Evolutionary conservation across 2,329 filamentous ascomycete species (phyloP).

Genomic region (Colletotrichum shisoi): DNA sequence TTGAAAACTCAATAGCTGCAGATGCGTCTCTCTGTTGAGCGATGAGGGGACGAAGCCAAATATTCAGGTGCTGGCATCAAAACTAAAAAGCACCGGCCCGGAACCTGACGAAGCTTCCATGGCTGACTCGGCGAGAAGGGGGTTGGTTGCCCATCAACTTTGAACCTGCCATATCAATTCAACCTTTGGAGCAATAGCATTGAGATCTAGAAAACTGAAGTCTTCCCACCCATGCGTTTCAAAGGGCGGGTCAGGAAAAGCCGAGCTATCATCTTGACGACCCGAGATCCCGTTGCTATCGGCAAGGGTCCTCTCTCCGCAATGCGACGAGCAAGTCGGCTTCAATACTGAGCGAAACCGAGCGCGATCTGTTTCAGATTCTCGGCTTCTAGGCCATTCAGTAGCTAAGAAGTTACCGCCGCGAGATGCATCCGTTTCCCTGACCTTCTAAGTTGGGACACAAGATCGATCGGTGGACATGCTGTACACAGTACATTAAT

Average conservation of each 20-base stretch:
- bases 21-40: background rate
- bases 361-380: background rate
- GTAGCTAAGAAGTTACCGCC: background rate
- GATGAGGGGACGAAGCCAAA: background rate
- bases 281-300: background rate
- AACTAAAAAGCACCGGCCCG: background rate
- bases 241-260: background rate
- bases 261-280: background rate
- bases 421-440: background rate
- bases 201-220: too few species aligned
- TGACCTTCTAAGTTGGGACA: background rate
- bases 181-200: too few species aligned
- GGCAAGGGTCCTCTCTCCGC: background rate
- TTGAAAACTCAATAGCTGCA: background rate
- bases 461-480: background rate
- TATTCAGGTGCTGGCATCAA: background rate
- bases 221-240: slow-evolving; percentile 5
- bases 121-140: background rate
- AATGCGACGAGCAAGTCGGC: slow-evolving; percentile 11
- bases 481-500: background rate
- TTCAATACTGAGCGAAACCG: slow-evolving; percentile 5
- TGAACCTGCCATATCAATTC: background rate
- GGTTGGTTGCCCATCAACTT: too few species aligned
- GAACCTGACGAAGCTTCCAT: background rate
- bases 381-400: background rate